Evolutionary conservation across 2,329 filamentous ascomycete species (phyloP), one percentile per base, ranked within the genome.

Genomic region (Fusarium subglutinans): DNA sequence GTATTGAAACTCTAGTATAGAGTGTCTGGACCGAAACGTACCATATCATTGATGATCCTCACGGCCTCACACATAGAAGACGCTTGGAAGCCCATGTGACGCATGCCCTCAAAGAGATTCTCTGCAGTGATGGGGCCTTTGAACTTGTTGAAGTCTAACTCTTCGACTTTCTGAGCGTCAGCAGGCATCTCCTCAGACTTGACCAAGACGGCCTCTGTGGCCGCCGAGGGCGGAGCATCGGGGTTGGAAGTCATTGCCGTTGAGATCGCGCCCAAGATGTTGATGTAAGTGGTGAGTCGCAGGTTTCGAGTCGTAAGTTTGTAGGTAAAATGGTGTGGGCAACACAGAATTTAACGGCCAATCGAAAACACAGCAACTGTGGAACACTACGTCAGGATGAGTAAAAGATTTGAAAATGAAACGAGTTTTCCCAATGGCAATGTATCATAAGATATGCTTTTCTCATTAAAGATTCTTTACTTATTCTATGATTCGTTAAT

Each of bases 21-120:
- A 47, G 45, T 54, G 28, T 20, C 43, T 40, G 37, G n/a, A 51
- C 22, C 50, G 45, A n/a, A 40, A 57, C 77, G 69, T 56, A 97
- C 95, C 96, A 99, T 99, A 71, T 94, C 91, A 80, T 99, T 96
- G 81, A 99, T 95, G 79, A 98, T 97, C 68, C 93, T 89, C 72
- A 96, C 91, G 18, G 96, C 96, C 79, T 97, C 94, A 40, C 92
- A 93, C 76, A 98, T 92, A 26, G 94, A 92, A 37, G 88, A 88
- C 20, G 88, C 88, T 74, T 89, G 88, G 75, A 90, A 90, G 87
- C 96, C 96, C 92, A 97, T 98, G 82, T 91, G 88, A 62, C 89
- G 89, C 92, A 98, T 96, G 69, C 92, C 92, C 63, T 91, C 87
- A 30, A 96, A 89, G 74, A 99, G 87, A 81, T 98, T 94, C 40